Base-by-base conservation (phyloP, 2,329 filamentous ascomycete genomes). In the Neopestalotiopsis sp. region DNA sequence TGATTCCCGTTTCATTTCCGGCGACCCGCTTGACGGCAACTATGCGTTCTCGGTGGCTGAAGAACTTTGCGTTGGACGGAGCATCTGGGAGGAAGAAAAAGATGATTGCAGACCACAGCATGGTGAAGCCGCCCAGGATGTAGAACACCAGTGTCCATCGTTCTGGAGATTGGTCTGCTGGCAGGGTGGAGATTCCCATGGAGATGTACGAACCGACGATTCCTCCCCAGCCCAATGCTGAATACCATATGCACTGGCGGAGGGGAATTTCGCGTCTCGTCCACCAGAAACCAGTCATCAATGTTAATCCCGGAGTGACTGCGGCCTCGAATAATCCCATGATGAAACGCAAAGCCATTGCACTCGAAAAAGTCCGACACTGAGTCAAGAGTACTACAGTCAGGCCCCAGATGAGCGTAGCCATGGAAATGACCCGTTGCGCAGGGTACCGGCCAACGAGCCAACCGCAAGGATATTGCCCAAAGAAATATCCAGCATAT, bases 401-500 rank as follows among this genome's bases (percentile, higher is more conserved):
- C 4, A 77, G 34, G 2, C 80, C 80, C 80, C 79, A 81, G 0
- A 75, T 63, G 3, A 80, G 65, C 57, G 76, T 75, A 38, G 74
- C 76, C 34, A 78, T 72, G 0, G 73, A 75, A 32, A 81, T 70
- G 20, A 81, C 75, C 65, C 73, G 77, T 69, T 81, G 80, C 1
- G 80, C 80, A 1, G 77, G 77, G 60, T 72, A 81, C 38, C 79
- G 72, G 17, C 79, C 79, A 56, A 82, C 80, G 0, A 82, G 71
- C 79, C 78, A 80, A 4, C 79, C 79, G 60, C 79, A 81, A n/a
- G 80, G 80, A 68, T 82, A 81, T 62, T 81, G 80, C 1, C 80
- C 80, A 67, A 81, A 78, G 75, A 81, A 82, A 68, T 81, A 82
- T 1, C 80, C 79, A 5, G 78, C 79, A 68, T 81, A 82, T 0